phyloP scores from a whole-genome alignment of 495 filamentous ascomycete genomes.

The Lophium mytilinum region DNA sequence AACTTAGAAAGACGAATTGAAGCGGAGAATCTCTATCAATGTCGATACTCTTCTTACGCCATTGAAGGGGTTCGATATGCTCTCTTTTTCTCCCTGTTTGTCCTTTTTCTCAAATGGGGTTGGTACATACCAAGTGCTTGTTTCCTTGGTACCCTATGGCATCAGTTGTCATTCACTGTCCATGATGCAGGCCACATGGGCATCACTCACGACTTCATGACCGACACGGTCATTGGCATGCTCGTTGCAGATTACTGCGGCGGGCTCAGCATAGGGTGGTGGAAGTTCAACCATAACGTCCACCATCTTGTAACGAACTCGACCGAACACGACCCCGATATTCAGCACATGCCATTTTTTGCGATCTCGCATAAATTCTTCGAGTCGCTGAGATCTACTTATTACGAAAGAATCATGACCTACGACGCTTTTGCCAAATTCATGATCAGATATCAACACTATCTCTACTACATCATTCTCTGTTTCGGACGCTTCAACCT shows the following conservation, averaged over 20 bases:
- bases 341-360: constrained; percentile 93
- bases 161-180: constrained; percentile 89
- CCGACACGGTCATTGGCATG: constrained; percentile 80
- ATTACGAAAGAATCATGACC: constrained; percentile 79
- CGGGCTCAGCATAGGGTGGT: constrained; percentile 90
- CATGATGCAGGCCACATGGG: constrained; percentile 98
- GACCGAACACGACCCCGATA: constrained; percentile 95
- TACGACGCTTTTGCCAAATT: constrained; percentile 71
- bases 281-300: constrained; percentile 96
- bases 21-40: constrained; percentile 71
- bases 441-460: constrained; percentile 67
- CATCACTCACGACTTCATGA: constrained; percentile 81
- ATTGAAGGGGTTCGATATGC: constrained; percentile 70
- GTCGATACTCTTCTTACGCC: constrained; percentile 76
- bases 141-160: constrained; percentile 83
- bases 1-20: constrained; percentile 60
- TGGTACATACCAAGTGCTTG: constrained; percentile 72
- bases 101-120: constrained; percentile 56
- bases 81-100: constrained; percentile 54
- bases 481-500: constrained; percentile 88
- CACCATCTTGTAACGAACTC: constrained; percentile 97
- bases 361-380: constrained; percentile 86
- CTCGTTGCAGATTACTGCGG: constrained; percentile 85
- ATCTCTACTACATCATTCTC: constrained; percentile 81
- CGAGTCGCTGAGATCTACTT: constrained; percentile 66